Evolutionary conservation across 2,329 filamentous ascomycete genomes (phyloP), one percentile per base, ranked within the genome.

Genomic region (Apiospora phragmitis): DNA sequence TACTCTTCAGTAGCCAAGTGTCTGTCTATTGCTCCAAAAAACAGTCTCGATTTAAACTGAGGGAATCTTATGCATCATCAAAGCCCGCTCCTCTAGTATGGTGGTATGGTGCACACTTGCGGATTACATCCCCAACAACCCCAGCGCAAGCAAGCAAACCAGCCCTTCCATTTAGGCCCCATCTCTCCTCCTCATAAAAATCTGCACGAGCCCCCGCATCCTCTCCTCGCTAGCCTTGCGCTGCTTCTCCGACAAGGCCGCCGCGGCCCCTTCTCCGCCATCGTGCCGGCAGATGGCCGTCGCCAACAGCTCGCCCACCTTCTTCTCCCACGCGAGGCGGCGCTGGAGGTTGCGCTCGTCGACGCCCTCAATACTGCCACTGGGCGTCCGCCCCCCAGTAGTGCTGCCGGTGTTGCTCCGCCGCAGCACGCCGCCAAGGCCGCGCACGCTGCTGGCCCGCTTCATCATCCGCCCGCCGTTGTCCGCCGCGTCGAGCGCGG

Each of bases 271-370:
- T 9, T 6, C 51, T 8, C 12, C 55, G 11, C 8, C 2, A 8
- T 32, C 21, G 32, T n/a, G 21, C 9, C 91, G 86, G 71, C 94
- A 91, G 16, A 94, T 84, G 0, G 89, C 84, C 1, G 83, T 83
- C 1, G 89, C 88, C 74, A 96, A 92, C 0, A 94, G 81, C 67
- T 89, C 87, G 0, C 92, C 91, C 49, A 92, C 89, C 47, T 85
- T 86, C 70, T 82, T 86, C 80, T 92, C 90, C 68, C 91, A 86
- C 1, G 85, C 84, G 72, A 88, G 84, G 69, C 91, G 84, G 73
- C 87, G 88, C n/a, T 85, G 83, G 18, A 87, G 78, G 67, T 83
- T 82, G 6, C 82, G 82, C 70, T 81, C 45, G 74, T 79, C 71
- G 80, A 80, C 62, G n/a, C 51, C 65, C 4, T 43, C 66, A n/a